These are phyloP conservation scores for Suillus sp. DNA, from an alignment of 768 basidiomycete genomes.

Conservation along the genomic window DNA sequence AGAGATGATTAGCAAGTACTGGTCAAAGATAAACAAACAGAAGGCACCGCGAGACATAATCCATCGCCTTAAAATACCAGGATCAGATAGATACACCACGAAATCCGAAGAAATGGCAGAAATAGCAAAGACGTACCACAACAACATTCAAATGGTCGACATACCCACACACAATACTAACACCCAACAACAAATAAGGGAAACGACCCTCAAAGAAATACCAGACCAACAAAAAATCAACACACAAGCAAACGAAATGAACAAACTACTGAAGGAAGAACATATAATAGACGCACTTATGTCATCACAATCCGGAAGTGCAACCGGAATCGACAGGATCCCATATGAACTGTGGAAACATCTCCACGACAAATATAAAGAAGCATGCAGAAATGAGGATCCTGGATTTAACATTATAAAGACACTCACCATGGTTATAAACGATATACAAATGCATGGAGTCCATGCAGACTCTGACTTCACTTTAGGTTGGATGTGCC, in stretches of 20 bases:
- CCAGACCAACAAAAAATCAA: not conserved
- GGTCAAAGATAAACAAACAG: not conserved
- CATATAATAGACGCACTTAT: slow-evolving; percentile 17
- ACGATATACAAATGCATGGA: slow-evolving; percentile 24
- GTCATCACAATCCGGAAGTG: slow-evolving; percentile 19
- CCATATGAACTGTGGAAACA: slow-evolving; percentile 34
- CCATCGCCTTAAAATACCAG: not conserved
- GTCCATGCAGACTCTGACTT: not conserved
- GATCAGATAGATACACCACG: fast-evolving
- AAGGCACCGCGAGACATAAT: not conserved
- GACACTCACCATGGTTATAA: slow-evolving; percentile 7
- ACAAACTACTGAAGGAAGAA: not conserved
- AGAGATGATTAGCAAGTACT: not conserved
- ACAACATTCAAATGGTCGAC: not conserved
- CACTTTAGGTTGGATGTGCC: slow-evolving; percentile 18
- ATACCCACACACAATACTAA: no score
- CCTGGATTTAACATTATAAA: slow-evolving; percentile 14
- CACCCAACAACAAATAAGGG: no score
- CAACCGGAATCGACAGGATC: slow-evolving; percentile 29
- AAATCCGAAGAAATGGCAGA: no score
- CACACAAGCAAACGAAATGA: fast-evolving
- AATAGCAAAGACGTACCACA: not conserved
- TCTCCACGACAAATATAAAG: not conserved
- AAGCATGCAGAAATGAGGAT: not conserved
- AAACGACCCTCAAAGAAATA: not conserved